phyloP scores from a whole-genome alignment of 1,284 basidiomycete species.

The Cutaneotrichosporon curvatum region DNA sequence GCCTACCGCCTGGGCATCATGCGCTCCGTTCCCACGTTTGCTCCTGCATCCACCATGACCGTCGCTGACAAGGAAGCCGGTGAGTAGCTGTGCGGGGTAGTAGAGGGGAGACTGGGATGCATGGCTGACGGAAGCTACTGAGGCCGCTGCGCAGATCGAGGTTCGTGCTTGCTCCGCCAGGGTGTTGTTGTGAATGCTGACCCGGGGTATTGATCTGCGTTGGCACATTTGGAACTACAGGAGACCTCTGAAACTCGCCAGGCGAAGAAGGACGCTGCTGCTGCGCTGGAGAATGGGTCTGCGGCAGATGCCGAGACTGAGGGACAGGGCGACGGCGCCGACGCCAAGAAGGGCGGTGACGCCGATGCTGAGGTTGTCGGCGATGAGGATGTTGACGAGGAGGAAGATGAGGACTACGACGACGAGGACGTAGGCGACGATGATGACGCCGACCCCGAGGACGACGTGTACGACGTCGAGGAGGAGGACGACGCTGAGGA shows the following conservation, averaged over 20 bases:
- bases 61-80: slow-evolving; percentile 1
- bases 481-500: slow-evolving; percentile 19
- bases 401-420: background rate
- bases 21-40: no score
- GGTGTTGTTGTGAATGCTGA: no score
- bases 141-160: no score
- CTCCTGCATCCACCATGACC: slow-evolving; percentile 1
- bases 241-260: no score
- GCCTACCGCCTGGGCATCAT: no score
- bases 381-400: background rate
- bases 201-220: no score
- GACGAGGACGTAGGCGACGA: background rate
- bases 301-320: no score
- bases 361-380: background rate
- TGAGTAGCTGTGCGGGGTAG: slow-evolving; percentile 2
- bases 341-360: background rate
- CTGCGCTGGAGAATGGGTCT: no score
- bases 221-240: no score
- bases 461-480: slow-evolving; percentile 6
- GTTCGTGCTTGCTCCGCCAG: no score
- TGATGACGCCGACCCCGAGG: slow-evolving; percentile 5
- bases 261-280: no score
- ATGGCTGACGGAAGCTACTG: no score
- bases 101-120: background rate
- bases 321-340: background rate